Conservation (phyloP, 2,329 filamentous ascomycete genomes). For the Didymella sp. region DNA sequence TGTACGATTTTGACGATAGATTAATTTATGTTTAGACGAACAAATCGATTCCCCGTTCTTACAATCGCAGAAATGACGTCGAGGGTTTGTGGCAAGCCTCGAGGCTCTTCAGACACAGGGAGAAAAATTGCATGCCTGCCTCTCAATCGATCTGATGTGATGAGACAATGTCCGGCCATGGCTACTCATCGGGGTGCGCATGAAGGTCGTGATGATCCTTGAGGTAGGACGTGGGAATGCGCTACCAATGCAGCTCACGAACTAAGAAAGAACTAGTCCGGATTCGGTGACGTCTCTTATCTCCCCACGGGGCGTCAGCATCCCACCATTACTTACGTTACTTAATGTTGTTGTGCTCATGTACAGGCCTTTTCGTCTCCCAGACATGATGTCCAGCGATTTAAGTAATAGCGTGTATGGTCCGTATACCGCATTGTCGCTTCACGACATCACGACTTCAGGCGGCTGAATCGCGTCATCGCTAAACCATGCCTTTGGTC, state of each 20-base stretch:
- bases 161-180: background rate
- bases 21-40: background rate
- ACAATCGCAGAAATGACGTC: background rate
- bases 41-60: background rate
- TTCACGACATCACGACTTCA: slow-evolving; percentile 16
- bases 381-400: slow-evolving; percentile 1
- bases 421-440: slow-evolving; percentile 1
- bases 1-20: background rate
- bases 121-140: background rate
- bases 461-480: slow-evolving; percentile 24
- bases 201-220: background rate
- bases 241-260: background rate
- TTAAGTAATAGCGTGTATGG: background rate
- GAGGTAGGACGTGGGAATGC: background rate
- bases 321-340: background rate
- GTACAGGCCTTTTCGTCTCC: background rate
- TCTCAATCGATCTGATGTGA: background rate
- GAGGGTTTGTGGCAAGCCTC: background rate
- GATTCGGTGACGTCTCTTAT: background rate
- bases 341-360: background rate
- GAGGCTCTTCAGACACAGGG: background rate
- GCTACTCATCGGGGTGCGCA: background rate
- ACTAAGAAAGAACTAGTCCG: background rate
- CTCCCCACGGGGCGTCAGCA: slow-evolving; percentile 1
- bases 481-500: background rate